These are phyloP conservation scores for Pyrenula aspistea DNA, from an alignment of 495 filamentous ascomycete genomes.

Conservation along the genomic window DNA sequence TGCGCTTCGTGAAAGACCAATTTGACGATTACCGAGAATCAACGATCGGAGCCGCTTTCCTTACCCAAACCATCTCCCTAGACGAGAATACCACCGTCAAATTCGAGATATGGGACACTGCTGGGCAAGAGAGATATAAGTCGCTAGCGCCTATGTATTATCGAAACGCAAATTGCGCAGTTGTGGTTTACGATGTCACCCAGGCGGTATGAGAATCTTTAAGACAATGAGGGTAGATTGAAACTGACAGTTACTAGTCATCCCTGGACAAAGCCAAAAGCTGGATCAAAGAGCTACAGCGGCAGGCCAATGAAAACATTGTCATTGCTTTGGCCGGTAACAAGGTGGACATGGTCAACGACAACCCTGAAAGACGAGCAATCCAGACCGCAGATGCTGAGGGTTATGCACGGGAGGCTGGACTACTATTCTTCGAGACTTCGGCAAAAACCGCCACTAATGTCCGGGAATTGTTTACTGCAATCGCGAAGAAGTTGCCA, in stretches of 20 bases:
- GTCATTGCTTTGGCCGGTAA: constrained; percentile 96
- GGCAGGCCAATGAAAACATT: constrained; percentile 98
- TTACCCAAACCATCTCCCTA: constrained; percentile 95
- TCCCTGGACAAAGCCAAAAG: constrained; percentile 97
- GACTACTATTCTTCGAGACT: constrained; percentile 92
- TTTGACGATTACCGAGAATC: constrained; percentile 99
- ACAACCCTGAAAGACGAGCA: constrained; percentile 85
- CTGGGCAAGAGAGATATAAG: constrained; percentile 96
- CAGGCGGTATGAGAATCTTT: constrained; percentile 62
- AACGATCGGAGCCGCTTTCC: constrained; percentile 96
- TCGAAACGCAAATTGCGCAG: constrained; percentile 95
- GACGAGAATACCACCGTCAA: constrained; percentile 98
- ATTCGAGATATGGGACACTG: constrained; percentile 99
- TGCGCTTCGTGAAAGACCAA: constrained; percentile 99
- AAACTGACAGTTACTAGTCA: constrained; percentile 39
- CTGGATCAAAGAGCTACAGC: constrained; percentile 98
- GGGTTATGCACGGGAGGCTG: constrained; percentile 86
- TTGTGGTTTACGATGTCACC: constrained; percentile 98
- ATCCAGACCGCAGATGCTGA: constrained; percentile 82
- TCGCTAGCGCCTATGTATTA: constrained; percentile 99
- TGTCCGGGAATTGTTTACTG: constrained; percentile 91
- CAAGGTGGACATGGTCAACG: constrained; percentile 87
- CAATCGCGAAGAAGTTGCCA: constrained; percentile 92
- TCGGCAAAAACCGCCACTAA: constrained; percentile 95
- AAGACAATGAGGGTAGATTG: constrained; percentile 3